Evolutionary conservation across 2,329 filamentous ascomycete species (phyloP), one percentile per base, ranked within the genome.

Genomic region (Pestalotiopsis sp.): DNA sequence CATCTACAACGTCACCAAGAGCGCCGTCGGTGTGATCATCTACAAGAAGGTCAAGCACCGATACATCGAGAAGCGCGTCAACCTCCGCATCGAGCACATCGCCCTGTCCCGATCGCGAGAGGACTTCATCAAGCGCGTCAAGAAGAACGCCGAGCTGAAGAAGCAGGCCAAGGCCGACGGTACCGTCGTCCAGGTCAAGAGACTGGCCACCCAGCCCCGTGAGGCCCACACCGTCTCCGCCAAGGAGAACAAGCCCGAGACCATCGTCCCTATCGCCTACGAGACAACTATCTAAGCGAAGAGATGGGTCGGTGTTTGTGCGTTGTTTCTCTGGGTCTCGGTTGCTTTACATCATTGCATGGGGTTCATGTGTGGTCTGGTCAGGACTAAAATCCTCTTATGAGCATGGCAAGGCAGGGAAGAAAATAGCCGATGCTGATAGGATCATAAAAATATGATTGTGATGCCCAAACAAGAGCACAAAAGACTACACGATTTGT

Each of bases 21-120:
- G 90, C 79, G 93, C 96, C 75, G 94, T 99, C 83, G 96, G 96
- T 81, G 93, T 99, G 85, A 98, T 99, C 87, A 93, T 99, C 87
- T 95, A 97, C 93, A 98, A 97, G 91, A 94, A 97, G 86, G 96
- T 99, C 84, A 94, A 95, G 87, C 96, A 98, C 92, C 93, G 95
- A 82, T 99, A 98, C 91, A 90, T 99, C 84, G 96, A 99, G 93
- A 99, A 99, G 94, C 95, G 96, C 85, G 91, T 99, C 89, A 98
- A 97, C 91, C 89, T 99, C 87, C 94, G 96, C 83, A 86, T 98
- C 85, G 96, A 99, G 92, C 96, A 99, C 92, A 90, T 99, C 86
- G 86, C 87, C 81, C 93, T 93, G 82, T 98, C 95, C 78, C 93
- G 96, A 84, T 98, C 95, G 80, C 91, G 96, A 82, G 95, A 98